Conservation (phyloP, 1,284 basidiomycete species). For the Austropuccinia psidii region DNA sequence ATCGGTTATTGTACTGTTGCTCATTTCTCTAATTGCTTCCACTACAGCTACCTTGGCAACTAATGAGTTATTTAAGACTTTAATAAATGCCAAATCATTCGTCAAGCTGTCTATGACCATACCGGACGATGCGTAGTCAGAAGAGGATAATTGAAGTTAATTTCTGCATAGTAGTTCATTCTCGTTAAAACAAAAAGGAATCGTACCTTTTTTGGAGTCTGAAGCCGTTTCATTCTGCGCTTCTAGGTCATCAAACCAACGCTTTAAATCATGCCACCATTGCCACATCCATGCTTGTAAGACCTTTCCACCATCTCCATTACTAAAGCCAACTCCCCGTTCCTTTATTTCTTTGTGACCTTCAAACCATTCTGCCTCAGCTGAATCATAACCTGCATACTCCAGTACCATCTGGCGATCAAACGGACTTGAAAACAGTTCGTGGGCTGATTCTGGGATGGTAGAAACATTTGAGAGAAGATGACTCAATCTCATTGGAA, state of each 20-base stretch:
- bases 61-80: constrained; percentile 13
- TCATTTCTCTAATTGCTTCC: constrained; percentile 31
- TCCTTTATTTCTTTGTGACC: constrained; percentile 21
- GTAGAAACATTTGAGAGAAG: constrained; percentile 31
- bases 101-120: no score
- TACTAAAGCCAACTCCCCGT: background rate
- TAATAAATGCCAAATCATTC: constrained; percentile 3
- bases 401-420: constrained; percentile 34
- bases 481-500: constrained; percentile 27
- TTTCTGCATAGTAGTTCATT: background rate
- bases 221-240: background rate
- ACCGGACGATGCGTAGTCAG: no score
- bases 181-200: background rate
- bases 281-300: constrained; percentile 35
- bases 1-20: constrained; percentile 34
- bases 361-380: constrained; percentile 35
- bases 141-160: background rate
- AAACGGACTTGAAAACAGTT: background rate
- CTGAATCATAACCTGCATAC: constrained; percentile 32
- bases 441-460: constrained; percentile 18
- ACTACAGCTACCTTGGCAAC: constrained; percentile 31
- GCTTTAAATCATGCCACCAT: constrained; percentile 20
- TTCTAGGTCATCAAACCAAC: constrained; percentile 17
- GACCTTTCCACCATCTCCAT: constrained; percentile 24
- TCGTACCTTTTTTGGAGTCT: constrained; percentile 3